Conservation (phyloP, 2,329 filamentous ascomycete genomes). For the Epichloe festucae region DNA sequence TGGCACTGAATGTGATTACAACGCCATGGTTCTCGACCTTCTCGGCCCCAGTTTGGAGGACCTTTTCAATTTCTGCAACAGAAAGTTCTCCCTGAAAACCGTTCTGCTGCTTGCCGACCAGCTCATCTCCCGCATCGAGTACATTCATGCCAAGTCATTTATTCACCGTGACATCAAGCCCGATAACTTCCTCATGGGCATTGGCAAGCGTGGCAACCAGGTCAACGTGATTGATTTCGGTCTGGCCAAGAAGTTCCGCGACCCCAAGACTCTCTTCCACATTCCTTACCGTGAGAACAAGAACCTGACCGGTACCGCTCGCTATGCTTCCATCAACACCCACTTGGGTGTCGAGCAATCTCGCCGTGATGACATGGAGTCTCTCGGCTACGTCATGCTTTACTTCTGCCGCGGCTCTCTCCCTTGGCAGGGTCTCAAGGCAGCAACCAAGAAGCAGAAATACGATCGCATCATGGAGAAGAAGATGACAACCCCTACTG, state of each 20-base stretch:
- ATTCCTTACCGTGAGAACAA: conserved; percentile 99
- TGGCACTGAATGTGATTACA: conserved; percentile 98
- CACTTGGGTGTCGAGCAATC: conserved; percentile 98
- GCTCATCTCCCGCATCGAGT: conserved; percentile 97
- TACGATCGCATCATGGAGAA: conserved; percentile 99
- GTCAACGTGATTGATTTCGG: conserved; percentile 99
- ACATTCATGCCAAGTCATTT: conserved; percentile 99
- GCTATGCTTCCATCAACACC: conserved; percentile 98
- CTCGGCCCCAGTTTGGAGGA: conserved; percentile 93
- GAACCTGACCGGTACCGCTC: conserved; percentile 96
- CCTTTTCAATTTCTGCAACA: conserved; percentile 99
- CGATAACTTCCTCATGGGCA: conserved; percentile 99
- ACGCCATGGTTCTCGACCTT: conserved; percentile 97
- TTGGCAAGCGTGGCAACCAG: conserved; percentile 97
- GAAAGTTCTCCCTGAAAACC: conserved; percentile 98
- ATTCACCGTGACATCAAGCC: conserved; percentile 99
- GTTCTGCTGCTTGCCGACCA: conserved; percentile 93
- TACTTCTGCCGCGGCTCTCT: conserved; percentile 97
- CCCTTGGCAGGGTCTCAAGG: conserved; percentile 98
- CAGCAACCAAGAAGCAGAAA: conserved; percentile 99
- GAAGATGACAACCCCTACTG: conserved; percentile 99
- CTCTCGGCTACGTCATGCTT: conserved; percentile 96
- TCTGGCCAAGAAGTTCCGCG: conserved; percentile 98
- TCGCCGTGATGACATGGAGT: conserved; percentile 98
- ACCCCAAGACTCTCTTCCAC: conserved; percentile 99